Base-by-base conservation (phyloP, 2,329 filamentous ascomycete genomes). In the Hortaea werneckii region DNA sequence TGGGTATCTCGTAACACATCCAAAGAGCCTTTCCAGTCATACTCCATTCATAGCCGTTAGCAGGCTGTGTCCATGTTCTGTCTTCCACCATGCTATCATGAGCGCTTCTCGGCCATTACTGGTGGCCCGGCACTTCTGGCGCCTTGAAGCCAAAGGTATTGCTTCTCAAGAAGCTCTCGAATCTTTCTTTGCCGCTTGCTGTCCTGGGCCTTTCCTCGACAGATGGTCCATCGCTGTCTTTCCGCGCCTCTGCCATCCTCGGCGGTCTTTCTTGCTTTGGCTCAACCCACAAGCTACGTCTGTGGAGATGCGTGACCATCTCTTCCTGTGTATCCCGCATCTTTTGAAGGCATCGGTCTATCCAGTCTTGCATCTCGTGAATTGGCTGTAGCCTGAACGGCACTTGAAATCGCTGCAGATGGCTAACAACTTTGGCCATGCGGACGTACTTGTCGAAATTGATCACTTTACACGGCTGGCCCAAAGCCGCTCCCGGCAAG, bases 361-460 rank as follows among this genome's bases (percentile, higher is more conserved):
- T 80, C 90, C 90, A 98, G 26, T 90, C 83, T 63, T 96, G 90
- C 63, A 98, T 76, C 57, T 96, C 90, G 0, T 85, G 80, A 4
- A 96, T 73, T 60, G 92, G 84, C 1, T 77, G 77, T 12, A 98
- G 76, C 5, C 83, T 79, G 64, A 96, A 96, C 0, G 89, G 87
- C 13, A 95, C 86, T 67, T 98, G 92, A 71, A 96, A 96, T 12
- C 89, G 83, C 65, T 98, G 92, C 6, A 98, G 77, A 58, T 96
- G 90, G 52, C 87, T 86, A 58, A 98, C 94, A 61, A 96, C 94
- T 67, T 89, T 92, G 40, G 90, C 89, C 2, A 89, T 96, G 56
- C 88, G 87, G 58, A 82, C 85, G 64, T 96, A 88, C 69, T 96
- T 96, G 73, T 96, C 90, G 58, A 95, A 96, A 68, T 98, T 98